Percentiles rank a stretch among this genome's conserved stretches.
Evolutionary conservation across 2,329 filamentous ascomycete genomes (phyloP).

Genomic region (Alternaria sp.): DNA sequence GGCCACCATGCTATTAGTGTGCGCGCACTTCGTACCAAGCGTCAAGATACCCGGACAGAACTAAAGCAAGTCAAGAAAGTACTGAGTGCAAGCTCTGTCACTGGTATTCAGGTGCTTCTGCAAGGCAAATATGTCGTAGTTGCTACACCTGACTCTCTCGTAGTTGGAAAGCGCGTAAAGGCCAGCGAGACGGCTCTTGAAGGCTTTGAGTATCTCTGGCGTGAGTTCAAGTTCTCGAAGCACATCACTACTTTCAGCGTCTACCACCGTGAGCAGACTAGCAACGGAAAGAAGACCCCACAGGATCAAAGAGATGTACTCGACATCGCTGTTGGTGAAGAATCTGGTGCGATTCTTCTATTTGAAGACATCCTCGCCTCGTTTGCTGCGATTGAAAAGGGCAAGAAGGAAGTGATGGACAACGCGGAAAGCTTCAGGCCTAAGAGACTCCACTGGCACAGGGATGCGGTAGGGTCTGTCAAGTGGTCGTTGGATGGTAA

Average conservation of each 20-base stretch:
- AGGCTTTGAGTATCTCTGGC: conserved; percentile 61
- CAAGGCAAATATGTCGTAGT: conserved; percentile 68
- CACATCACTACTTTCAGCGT: conserved; percentile 59
- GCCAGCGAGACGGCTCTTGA: conserved; percentile 47
- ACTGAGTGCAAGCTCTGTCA: conserved; percentile 52
- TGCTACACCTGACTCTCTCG: conserved; percentile 62
- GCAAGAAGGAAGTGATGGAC: conserved; percentile 30
- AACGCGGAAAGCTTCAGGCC: conserved; percentile 57
- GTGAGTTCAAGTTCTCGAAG: conserved; percentile 65
- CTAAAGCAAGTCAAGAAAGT: conserved; percentile 46
- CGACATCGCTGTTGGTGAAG: conserved; percentile 81
- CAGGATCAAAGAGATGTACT: conserved; percentile 57
- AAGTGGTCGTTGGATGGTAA: conserved; percentile 93
- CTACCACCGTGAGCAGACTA: conserved; percentile 58
- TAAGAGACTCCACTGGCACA: conserved; percentile 89
- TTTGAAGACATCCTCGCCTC: conserved; percentile 77
- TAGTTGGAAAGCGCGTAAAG: conserved; percentile 65
- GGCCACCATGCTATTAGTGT: conserved; percentile 50
- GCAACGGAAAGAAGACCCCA: conserved; percentile 46
- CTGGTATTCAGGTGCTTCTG: conserved; percentile 56
- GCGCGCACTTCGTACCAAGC: conserved; percentile 44
- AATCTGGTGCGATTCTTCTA: conserved; percentile 78
- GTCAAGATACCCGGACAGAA: conserved; percentile 35
- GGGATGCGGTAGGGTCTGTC: conserved; percentile 79
- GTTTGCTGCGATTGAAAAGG: conserved; percentile 57